phyloP scores from a whole-genome alignment of 768 basidiomycete genomes.

The Hemileccinum rubropunctum region DNA sequence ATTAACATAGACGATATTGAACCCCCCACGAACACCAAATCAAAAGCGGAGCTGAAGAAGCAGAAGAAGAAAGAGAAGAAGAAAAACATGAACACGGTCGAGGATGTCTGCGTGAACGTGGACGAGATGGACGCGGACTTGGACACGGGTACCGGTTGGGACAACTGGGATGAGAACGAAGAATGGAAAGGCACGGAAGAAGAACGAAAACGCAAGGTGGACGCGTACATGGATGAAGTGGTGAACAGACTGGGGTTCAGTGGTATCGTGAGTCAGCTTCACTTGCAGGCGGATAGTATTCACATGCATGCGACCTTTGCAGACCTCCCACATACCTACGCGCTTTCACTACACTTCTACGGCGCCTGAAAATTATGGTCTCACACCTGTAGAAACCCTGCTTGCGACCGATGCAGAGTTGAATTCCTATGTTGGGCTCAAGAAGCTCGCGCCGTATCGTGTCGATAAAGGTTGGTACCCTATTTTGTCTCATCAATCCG shows the following conservation, averaged over 20 bases:
- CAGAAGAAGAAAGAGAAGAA: constrained; percentile 55
- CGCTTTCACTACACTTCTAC: constrained; percentile 90
- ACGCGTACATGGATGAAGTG: constrained; percentile 90
- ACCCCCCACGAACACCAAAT: constrained; percentile 32
- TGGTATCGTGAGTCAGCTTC: constrained; percentile 67
- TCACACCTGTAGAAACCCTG: constrained; percentile 84
- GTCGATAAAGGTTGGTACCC: constrained; percentile 37
- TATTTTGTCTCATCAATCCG: constrained; percentile 3
- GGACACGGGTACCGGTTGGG: constrained; percentile 40
- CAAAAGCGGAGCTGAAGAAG: constrained; percentile 23
- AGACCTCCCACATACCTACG: constrained; percentile 89
- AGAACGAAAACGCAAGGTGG: constrained; percentile 78
- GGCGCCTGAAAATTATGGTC: constrained; percentile 56
- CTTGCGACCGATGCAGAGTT: constrained; percentile 91
- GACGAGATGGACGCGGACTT: constrained; percentile 58
- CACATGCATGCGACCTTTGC: constrained; percentile 3
- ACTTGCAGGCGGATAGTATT: not conserved
- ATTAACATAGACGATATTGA: constrained; percentile 73
- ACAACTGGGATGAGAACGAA: constrained; percentile 40
- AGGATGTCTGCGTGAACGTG: constrained; percentile 46
- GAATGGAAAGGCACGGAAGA: constrained; percentile 91
- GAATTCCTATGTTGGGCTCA: constrained; percentile 87
- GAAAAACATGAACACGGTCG: constrained; percentile 32
- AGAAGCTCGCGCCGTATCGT: constrained; percentile 90
- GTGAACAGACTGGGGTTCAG: constrained; percentile 87